Base-by-base conservation (phyloP, 2,329 filamentous ascomycete species). In the Penicillium polonicum region DNA sequence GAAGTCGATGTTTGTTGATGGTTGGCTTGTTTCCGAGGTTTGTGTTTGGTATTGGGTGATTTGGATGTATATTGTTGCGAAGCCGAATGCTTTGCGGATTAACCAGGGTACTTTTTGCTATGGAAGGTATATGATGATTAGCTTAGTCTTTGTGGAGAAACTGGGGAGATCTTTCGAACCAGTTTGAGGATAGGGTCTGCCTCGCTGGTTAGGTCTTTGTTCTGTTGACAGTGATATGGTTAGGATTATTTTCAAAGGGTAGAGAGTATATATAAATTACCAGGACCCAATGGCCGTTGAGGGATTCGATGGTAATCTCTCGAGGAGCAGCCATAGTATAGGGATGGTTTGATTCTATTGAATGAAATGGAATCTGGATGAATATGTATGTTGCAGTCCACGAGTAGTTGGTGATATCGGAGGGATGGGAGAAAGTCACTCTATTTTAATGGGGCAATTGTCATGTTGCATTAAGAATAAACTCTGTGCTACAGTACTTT, bases 61-160 rank as follows among this genome's bases (percentile, higher is more conserved):
- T n/a, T 41, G 25, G 41, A 52, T 15, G 41, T 52, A 41, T n/a
- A 57, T 52, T 13, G 48, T 52, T 29, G 41, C 54, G 7, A 52
- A n/a, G 8, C 19, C 27, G 27, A 57, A 41, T n/a, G 54, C 54
- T 17, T 57, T 52, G 19, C 54, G 54, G 31, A 52, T 6, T 0
- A 52, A 29, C 54, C 54, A 57, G 4, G 41, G 12, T 8, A 57
- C 8, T 21, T 52, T 52, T 57, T 52, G 54, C 54, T 57, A 1
- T 25, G 8, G 9, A 35, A 2, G 6, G 4, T 15, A 19, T 3
- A 5, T 5, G 35, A 48, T 25, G 9, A 15, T 49, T 25, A 55
- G 52, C 12, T 23, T 33, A 5, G 5, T 38, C 4, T 15, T 15
- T 21, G 7, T 19, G 15, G 29, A 15, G 29, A 15, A 2, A 48